These are phyloP conservation scores for Myotisia sp. DNA, from an alignment of 2,329 filamentous ascomycete species.

Conservation along the genomic window DNA sequence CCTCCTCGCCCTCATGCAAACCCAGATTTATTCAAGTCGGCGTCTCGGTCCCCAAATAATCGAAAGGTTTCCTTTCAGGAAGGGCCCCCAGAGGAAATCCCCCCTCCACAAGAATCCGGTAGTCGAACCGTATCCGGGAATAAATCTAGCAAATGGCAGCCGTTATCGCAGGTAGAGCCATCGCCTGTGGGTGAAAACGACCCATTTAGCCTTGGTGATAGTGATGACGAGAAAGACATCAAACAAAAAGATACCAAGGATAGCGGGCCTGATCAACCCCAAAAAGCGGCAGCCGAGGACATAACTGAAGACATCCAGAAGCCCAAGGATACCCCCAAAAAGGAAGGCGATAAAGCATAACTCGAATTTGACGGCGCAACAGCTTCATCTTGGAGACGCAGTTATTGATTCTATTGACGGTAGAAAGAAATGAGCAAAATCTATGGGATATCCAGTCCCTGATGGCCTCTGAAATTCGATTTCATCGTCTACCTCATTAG, in stretches of 20 bases:
- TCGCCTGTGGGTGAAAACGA: constrained; percentile 80
- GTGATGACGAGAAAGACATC: constrained; percentile 74
- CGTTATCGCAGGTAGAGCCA: constrained; percentile 70
- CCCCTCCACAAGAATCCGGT: constrained; percentile 54
- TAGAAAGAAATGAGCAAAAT: too few relatives aligned
- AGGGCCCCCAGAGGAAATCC: constrained; percentile 64
- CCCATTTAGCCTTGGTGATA: constrained; percentile 90
- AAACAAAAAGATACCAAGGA: constrained; percentile 50
- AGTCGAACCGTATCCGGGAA: constrained; percentile 39
- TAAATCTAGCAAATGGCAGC: constrained; percentile 93
- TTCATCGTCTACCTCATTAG: too few relatives aligned
- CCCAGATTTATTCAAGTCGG: constrained; percentile 65
- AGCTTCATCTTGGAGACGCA: too few relatives aligned
- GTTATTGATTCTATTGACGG: too few relatives aligned
- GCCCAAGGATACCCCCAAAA: constrained; percentile 14
- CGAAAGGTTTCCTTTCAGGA: constrained; percentile 46
- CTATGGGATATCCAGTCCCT: too few relatives aligned
- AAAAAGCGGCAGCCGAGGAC: constrained; percentile 45
- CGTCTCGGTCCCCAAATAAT: constrained; percentile 39
- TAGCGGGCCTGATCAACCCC: constrained; percentile 45
- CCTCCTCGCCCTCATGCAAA: constrained; percentile 56
- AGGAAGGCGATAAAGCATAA: too few relatives aligned
- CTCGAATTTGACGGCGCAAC: too few relatives aligned
- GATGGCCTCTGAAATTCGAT: too few relatives aligned
- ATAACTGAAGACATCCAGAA: constrained; percentile 24